Percentiles rank a stretch among this genome's conserved stretches.
Conservation (phyloP, 2,329 filamentous ascomycete genomes). For the Cercospora citrullina region DNA sequence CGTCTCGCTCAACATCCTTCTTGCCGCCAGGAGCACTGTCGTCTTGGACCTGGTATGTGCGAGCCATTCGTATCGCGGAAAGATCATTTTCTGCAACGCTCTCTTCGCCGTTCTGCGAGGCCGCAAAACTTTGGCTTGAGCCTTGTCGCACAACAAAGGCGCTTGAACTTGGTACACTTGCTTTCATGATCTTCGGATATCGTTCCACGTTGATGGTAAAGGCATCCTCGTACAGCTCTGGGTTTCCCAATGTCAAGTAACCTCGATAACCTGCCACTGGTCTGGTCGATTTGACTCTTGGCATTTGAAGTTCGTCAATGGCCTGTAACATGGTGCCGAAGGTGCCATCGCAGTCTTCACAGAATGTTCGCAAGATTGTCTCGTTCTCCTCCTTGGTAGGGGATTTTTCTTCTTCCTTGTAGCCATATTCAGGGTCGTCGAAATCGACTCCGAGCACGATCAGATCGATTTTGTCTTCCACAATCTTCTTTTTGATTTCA, state of each 20-base stretch:
- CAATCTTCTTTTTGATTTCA: slow-evolving; percentile 71
- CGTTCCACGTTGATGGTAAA: slow-evolving; percentile 84
- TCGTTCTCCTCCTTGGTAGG: slow-evolving; percentile 74
- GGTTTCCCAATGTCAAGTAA: slow-evolving; percentile 74
- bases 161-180: slow-evolving; percentile 72
- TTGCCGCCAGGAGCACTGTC: slow-evolving; percentile 73
- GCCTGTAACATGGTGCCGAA: slow-evolving; percentile 87
- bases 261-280: slow-evolving; percentile 81
- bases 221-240: slow-evolving; percentile 69
- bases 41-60: slow-evolving; percentile 79
- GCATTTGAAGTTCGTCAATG: slow-evolving; percentile 74
- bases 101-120: slow-evolving; percentile 42
- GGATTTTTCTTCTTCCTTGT: slow-evolving; percentile 87
- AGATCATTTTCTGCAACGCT: slow-evolving; percentile 48
- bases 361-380: slow-evolving; percentile 61
- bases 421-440: slow-evolving; percentile 83
- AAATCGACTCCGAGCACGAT: slow-evolving; percentile 87
- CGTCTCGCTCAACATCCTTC: slow-evolving; percentile 75
- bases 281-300: slow-evolving; percentile 71
- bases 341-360: slow-evolving; percentile 67
- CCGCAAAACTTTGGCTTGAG: slow-evolving; percentile 56
- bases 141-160: slow-evolving; percentile 66
- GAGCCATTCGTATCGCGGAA: slow-evolving; percentile 70
- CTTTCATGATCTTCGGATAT: slow-evolving; percentile 82
- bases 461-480: slow-evolving; percentile 73